Evolutionary conservation across 495 filamentous ascomycete species (phyloP), one percentile per base, ranked within the genome.

Genomic region (Hypoxylon perforatum): DNA sequence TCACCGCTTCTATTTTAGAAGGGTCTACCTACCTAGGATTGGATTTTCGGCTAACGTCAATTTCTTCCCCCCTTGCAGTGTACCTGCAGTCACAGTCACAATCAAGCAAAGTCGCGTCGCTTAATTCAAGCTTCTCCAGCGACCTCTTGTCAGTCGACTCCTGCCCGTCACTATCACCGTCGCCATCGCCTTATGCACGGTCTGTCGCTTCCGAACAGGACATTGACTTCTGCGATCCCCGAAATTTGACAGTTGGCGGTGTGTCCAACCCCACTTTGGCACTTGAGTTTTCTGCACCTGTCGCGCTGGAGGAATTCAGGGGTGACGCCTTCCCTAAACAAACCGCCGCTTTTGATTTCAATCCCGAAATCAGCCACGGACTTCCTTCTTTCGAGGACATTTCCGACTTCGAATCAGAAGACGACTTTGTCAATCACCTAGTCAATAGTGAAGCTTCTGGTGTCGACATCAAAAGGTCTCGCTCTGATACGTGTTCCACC

Each of bases 371-470:
- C 28, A 79, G 86, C 65, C 83, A 84, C 80, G 86, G 84, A n/a
- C 83, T 94, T 23, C 89, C 90, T 1, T 81, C 81, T 35, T 94
- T 97, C 61, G 91, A 96, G 70, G 90, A 92, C 61, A 85, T 96
- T 59, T 94, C 92, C 18, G 94, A 97, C 68, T 85, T 97, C 50
- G 95, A 97, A 76, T 94, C 91, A 0, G 94, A 97, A 35, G 93
- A 95, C 82, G 93, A 96, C 67, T 90, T 96, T 69, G 86, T 90
- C 57, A 90, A 87, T 76, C 87, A 87, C 46, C 83, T 97, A 8
- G 89, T 94, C 60, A 88, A 89, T 58, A 67, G 66, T 25, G 79
- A 76, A n/a, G 63, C 74, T n/a, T 76, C 86, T 33, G 82, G 81
- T 28, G 81, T 83, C 41, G 89, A 86, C 73, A 79, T 87, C 50